These are phyloP conservation scores for Coniochaeta prunicola DNA, from an alignment of 2,329 filamentous ascomycete genomes.

Conservation along the genomic window DNA sequence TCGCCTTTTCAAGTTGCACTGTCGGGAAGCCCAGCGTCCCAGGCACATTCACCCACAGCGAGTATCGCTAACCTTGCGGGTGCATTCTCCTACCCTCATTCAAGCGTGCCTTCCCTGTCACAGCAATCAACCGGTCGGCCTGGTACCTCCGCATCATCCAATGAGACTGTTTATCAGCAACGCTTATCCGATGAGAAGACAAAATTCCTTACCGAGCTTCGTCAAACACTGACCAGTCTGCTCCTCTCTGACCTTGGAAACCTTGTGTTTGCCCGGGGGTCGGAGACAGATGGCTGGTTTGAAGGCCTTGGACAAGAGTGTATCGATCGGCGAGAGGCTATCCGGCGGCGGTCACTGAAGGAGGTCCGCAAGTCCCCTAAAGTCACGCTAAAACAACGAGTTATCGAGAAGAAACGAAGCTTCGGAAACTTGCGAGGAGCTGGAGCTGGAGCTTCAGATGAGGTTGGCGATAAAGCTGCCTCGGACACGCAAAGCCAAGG, in stretches of 20 bases:
- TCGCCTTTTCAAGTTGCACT: conserved; percentile 71
- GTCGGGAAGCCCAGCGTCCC: conserved; percentile 54
- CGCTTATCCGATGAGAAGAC: conserved; percentile 61
- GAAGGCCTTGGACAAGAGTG: conserved; percentile 58
- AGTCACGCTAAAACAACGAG: conserved; percentile 36
- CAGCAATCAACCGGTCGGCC: conserved; percentile 43
- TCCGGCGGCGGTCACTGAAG: conserved; percentile 39
- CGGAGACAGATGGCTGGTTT: conserved; percentile 91
- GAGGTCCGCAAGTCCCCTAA: conserved; percentile 36
- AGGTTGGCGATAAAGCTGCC: conserved; percentile 13
- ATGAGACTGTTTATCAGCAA: conserved; percentile 58
- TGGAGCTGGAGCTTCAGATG: conserved; percentile 35
- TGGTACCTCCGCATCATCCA: conserved; percentile 60
- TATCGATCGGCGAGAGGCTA: conserved; percentile 52
- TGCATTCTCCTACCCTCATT: conserved; percentile 36
- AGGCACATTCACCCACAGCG: conserved; percentile 54
- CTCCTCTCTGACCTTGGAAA: conserved; percentile 85
- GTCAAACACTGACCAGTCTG: conserved; percentile 74
- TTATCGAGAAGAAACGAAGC: conserved; percentile 60
- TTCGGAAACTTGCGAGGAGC: conserved; percentile 55
- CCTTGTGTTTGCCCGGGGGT: conserved; percentile 78
- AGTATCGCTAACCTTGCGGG: conserved; percentile 51
- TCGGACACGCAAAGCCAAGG: conserved; percentile 20
- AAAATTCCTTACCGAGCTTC: conserved; percentile 69
- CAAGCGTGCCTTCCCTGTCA: conserved; percentile 31